phyloP scores from a whole-genome alignment of 352 stramenopile genomes.

The Globisporangium viniferum region DNA sequence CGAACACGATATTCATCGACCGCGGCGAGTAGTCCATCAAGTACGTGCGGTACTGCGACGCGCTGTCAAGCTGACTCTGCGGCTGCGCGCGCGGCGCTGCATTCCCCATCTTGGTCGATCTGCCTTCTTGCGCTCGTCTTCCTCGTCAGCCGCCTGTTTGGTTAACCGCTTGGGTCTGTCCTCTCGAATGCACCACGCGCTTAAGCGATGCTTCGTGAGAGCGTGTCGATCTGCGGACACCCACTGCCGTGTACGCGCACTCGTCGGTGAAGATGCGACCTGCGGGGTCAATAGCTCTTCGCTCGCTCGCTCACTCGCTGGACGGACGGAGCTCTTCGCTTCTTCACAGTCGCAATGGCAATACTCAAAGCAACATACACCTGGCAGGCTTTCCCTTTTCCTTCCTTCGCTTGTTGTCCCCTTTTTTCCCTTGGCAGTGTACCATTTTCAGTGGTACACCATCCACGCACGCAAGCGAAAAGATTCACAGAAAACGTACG shows the following conservation, averaged over 20 bases:
- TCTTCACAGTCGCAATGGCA: conserved; percentile 6
- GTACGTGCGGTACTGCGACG: conserved; percentile 85
- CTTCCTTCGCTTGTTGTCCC: neutral
- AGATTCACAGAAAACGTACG: neutral
- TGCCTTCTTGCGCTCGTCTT: neutral
- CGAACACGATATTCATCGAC: conserved; percentile 86
- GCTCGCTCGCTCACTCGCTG: neutral
- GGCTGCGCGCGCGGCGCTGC: conserved; percentile 76
- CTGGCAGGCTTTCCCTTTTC: neutral
- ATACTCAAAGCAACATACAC: neutral
- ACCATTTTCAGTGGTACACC: neutral
- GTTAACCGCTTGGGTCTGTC: neutral
- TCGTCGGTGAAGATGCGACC: neutral
- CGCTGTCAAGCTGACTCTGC: conserved; percentile 72
- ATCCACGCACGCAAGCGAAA: neutral
- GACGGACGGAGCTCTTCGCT: conserved; percentile 1
- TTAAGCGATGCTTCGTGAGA: neutral
- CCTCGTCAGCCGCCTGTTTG: neutral
- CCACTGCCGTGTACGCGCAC: neutral
- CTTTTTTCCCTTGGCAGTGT: neutral
- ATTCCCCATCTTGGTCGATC: conserved; percentile 63
- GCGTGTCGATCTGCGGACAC: neutral
- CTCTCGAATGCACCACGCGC: neutral
- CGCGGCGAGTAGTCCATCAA: conserved; percentile 85
- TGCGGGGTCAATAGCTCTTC: no score